Evolutionary conservation across 805 yeast genomes (phyloP).

Genomic region (Starmerella stellata): DNA sequence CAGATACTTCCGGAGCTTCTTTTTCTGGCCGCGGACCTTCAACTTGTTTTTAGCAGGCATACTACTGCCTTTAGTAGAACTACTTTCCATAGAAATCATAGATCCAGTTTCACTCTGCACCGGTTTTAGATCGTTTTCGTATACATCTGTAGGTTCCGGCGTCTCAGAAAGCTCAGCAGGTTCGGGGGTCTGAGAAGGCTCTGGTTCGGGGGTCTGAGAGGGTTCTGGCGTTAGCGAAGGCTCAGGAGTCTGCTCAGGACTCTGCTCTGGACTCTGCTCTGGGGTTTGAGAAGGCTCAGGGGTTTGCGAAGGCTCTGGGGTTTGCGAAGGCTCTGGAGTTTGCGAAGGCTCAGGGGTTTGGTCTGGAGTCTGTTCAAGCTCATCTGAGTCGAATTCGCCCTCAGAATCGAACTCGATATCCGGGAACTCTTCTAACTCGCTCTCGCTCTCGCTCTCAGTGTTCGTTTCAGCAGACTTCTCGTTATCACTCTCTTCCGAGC

Average conservation of each 20-base stretch:
- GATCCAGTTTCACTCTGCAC: background rate
- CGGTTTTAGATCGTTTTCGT: background rate
- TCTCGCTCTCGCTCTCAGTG: slow-evolving; percentile 14
- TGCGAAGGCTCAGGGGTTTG: background rate
- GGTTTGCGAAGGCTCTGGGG: too few relatives aligned
- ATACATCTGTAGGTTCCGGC: slow-evolving; percentile 3
- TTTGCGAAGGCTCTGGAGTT: background rate
- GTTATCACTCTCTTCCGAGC: slow-evolving; percentile 22
- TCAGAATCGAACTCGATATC: slow-evolving; percentile 17
- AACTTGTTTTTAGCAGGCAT: background rate
- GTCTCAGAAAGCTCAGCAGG: background rate
- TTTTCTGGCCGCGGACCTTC: slow-evolving; percentile 63
- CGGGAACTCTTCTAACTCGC: slow-evolving; percentile 18
- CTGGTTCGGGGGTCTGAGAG: background rate
- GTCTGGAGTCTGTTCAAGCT: background rate
- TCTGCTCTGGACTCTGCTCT: too few relatives aligned
- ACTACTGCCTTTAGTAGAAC: background rate
- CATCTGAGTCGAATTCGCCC: slow-evolving; percentile 11
- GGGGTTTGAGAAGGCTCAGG: too few relatives aligned
- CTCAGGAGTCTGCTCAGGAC: background rate
- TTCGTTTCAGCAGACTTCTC: slow-evolving; percentile 17
- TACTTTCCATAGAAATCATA: background rate
- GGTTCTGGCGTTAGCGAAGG: background rate
- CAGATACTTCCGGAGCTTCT: slow-evolving; percentile 62
- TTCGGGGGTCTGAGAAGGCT: slow-evolving; percentile 1